Conservation (phyloP, 2,329 filamentous ascomycete genomes). For the Penicillium sp. region DNA sequence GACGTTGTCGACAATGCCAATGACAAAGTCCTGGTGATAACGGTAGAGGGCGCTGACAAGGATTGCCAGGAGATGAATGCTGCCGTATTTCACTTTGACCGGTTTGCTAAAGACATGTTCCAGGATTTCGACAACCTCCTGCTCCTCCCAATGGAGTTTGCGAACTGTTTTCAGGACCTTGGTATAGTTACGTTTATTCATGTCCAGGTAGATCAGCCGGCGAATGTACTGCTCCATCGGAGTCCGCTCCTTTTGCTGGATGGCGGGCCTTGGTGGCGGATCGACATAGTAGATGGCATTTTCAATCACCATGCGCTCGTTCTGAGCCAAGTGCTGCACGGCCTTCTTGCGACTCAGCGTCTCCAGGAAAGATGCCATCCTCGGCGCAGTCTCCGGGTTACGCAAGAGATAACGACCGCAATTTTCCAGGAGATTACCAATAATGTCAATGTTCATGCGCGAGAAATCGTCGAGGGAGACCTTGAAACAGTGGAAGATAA, state of each 20-base stretch:
- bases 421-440: constrained; percentile 92
- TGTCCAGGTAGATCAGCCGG: constrained; percentile 86
- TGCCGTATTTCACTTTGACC: constrained; percentile 95
- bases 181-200: constrained; percentile 90
- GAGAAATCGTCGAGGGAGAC: constrained; percentile 97
- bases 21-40: constrained; percentile 86
- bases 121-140: constrained; percentile 73
- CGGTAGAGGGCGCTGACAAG: constrained; percentile 82
- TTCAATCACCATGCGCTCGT: constrained; percentile 96
- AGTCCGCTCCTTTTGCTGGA: constrained; percentile 92
- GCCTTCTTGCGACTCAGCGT: constrained; percentile 94
- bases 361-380: constrained; percentile 91
- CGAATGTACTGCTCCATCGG: constrained; percentile 90
- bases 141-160: constrained; percentile 95
- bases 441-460: constrained; percentile 98
- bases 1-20: constrained; percentile 85
- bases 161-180: constrained; percentile 92
- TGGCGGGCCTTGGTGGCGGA: constrained; percentile 85
- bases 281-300: constrained; percentile 98
- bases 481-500: constrained; percentile 97
- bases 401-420: constrained; percentile 91
- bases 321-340: constrained; percentile 88
- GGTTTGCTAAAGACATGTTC: constrained; percentile 95
- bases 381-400: constrained; percentile 84
- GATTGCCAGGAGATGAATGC: constrained; percentile 88